Conservation (phyloP, 257 asterid genomes). For the Ligustrum vulgare region DNA sequence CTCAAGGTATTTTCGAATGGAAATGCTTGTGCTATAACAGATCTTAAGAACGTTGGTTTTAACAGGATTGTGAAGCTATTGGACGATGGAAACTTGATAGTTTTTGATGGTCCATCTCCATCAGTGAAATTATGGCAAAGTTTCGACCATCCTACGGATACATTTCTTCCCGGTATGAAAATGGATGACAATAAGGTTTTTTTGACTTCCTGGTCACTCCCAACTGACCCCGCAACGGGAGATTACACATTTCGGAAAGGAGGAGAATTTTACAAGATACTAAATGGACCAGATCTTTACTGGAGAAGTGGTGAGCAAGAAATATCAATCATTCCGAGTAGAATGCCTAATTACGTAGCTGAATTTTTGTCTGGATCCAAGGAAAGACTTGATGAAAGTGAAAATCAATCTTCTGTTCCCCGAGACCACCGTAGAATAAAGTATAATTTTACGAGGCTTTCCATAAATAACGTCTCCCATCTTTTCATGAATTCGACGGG, state of each 20-base stretch:
- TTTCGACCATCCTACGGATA: slow-evolving; percentile 38
- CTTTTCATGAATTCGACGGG: slow-evolving; percentile 39
- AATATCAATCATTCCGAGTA: background rate
- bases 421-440: too few relatives aligned
- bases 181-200: slow-evolving; percentile 15
- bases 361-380: slow-evolving; percentile 18
- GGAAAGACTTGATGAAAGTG: background rate
- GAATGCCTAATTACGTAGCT: background rate
- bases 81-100: slow-evolving; percentile 51
- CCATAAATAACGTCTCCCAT: background rate
- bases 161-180: slow-evolving; percentile 49
- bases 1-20: slow-evolving; percentile 14
- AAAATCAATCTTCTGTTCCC: background rate
- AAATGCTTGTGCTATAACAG: background rate
- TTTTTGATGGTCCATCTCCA: slow-evolving; percentile 22
- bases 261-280: slow-evolving; percentile 17
- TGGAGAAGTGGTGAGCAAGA: slow-evolving; percentile 33
- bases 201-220: slow-evolving; percentile 25
- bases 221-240: slow-evolving; percentile 18
- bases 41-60: background rate
- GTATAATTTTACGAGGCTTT: background rate
- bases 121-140: slow-evolving; percentile 42
- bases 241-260: slow-evolving; percentile 24
- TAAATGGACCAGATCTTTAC: background rate
- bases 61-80: slow-evolving; percentile 32